A percentile compares a stretch with the other conserved stretches of the same genome.
phyloP scores from a whole-genome alignment of 768 basidiomycete genomes.

The Trametes elegans region DNA sequence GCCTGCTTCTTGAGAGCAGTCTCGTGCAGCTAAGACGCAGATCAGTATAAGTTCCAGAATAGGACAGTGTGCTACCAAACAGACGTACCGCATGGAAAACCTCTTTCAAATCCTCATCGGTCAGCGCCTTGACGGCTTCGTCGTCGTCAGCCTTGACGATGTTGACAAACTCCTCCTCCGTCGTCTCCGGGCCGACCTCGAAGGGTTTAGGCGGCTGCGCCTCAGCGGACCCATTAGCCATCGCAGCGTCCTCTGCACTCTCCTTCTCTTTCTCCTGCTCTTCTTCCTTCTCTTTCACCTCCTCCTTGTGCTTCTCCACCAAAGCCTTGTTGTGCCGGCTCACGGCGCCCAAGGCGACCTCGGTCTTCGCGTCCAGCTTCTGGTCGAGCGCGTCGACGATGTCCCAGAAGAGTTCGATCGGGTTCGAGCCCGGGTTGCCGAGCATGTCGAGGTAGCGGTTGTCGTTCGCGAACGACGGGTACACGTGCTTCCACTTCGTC shows the following conservation, averaged over 20 bases:
- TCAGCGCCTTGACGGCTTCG: slow-evolving; percentile 46
- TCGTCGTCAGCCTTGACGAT: slow-evolving; percentile 58
- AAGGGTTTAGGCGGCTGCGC: slow-evolving; percentile 32
- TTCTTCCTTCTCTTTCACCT: slow-evolving; percentile 28
- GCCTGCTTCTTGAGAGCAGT: slow-evolving; percentile 71
- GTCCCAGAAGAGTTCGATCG: slow-evolving; percentile 97
- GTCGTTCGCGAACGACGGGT: slow-evolving; percentile 73
- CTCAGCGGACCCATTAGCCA: slow-evolving; percentile 8
- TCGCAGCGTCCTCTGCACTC: slow-evolving; percentile 27
- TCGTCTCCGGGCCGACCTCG: slow-evolving; percentile 53
- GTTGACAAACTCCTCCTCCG: slow-evolving; percentile 59
- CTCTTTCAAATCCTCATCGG: slow-evolving; percentile 49
- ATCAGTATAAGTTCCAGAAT: slow-evolving; percentile 3
- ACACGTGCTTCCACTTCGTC: slow-evolving; percentile 90
- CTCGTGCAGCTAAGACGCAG: slow-evolving; percentile 64
- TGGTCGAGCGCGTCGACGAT: slow-evolving; percentile 84
- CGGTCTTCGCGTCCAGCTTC: slow-evolving; percentile 75
- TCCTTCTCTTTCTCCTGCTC: slow-evolving; percentile 28
- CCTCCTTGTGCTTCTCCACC: slow-evolving; percentile 24
- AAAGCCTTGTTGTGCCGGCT: slow-evolving; percentile 46
- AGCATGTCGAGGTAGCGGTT: slow-evolving; percentile 84
- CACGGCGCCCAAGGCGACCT: slow-evolving; percentile 61
- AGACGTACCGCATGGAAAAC: slow-evolving; percentile 63
- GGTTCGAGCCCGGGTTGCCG: slow-evolving; percentile 91
- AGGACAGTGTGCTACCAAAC: not conserved